Conservation (phyloP, 2,329 filamentous ascomycete species). For the Penicillium nordicum region DNA sequence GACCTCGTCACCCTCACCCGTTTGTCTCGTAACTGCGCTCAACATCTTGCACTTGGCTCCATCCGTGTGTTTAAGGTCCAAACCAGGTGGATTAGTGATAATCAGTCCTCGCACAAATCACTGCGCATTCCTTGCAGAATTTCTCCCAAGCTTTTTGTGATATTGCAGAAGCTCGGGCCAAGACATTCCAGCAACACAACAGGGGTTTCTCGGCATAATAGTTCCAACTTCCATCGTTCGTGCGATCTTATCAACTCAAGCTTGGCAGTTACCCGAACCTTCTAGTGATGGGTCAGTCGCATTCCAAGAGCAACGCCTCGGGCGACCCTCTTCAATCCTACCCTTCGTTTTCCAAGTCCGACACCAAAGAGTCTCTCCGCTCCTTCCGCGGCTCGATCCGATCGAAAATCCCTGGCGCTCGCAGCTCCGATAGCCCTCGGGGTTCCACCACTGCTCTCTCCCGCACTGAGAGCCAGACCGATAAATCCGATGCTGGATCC, state of each 20-base stretch:
- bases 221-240: slow-evolving; percentile 23
- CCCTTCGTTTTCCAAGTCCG: slow-evolving; percentile 85
- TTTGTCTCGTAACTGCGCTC: neutral
- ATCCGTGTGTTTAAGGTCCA: neutral
- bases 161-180: slow-evolving; percentile 24
- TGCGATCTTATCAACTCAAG: slow-evolving; percentile 24
- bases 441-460: slow-evolving; percentile 65
- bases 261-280: slow-evolving; percentile 34
- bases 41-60: neutral
- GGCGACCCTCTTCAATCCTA: slow-evolving; percentile 72
- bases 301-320: slow-evolving; percentile 54
- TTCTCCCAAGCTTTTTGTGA: slow-evolving; percentile 15
- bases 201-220: slow-evolving; percentile 23
- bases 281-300: slow-evolving; percentile 50
- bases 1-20: neutral
- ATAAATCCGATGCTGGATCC: slow-evolving; percentile 73
- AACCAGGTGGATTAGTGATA: neutral
- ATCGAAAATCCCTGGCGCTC: slow-evolving; percentile 76
- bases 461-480: slow-evolving; percentile 53
- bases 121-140: slow-evolving; percentile 3
- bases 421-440: slow-evolving; percentile 70
- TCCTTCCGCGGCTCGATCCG: slow-evolving; percentile 77
- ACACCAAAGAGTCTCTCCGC: slow-evolving; percentile 87
- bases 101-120: neutral
- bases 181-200: slow-evolving; percentile 30